Evolutionary conservation across 2,329 filamentous ascomycete genomes (phyloP), one percentile per base, ranked within the genome.

Genomic region (Cladophialophora bantiana): DNA sequence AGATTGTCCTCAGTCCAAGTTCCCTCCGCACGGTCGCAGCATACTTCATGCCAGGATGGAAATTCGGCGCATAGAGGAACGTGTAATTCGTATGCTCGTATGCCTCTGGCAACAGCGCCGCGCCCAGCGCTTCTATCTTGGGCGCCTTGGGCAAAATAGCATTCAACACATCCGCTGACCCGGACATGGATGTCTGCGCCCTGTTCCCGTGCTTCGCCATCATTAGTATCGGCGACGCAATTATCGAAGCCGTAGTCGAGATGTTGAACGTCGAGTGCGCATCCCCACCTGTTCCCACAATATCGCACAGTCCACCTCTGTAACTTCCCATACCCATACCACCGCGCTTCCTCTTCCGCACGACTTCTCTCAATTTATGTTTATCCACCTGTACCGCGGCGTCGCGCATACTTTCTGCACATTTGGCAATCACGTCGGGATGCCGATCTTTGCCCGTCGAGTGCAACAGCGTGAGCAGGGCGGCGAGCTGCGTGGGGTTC

Each of bases 181-280:
- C 95, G 2, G 94, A 98, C 76, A 95, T 94, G 62, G 94, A 97
- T 2, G 95, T 98, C 62, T 93, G 95, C 50, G 95, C 94, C 72
- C 91, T 90, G 83, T 99, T 99, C 71, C 95, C 95, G 81, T 99
- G 95, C 82, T 99, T 99, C 71, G 91, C 92, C 65, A 97, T 85
- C 74, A 96, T 85, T 40, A 99, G 86, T 34, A 96, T 83, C 4
- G 93, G 89, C 5, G 93, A 96, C 55, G 92, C 93, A 57, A 99
- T 83, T 75, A 99, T 97, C 18, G 93, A 97, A 2, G 95, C 88
- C 6, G 95, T 97, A 4, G 95, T 99, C 73, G 91, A 95, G 77
- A 99, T 94, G 79, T 99, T 99, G 88, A 97, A 99, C 38, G 95
- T 99, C 79, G 96, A 93, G 84, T 98, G 94, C 20, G 91, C 90